These are phyloP conservation scores for Poa pratensis DNA, from an alignment of 176 grass and related monocot genomes.

Conservation along the genomic window DNA sequence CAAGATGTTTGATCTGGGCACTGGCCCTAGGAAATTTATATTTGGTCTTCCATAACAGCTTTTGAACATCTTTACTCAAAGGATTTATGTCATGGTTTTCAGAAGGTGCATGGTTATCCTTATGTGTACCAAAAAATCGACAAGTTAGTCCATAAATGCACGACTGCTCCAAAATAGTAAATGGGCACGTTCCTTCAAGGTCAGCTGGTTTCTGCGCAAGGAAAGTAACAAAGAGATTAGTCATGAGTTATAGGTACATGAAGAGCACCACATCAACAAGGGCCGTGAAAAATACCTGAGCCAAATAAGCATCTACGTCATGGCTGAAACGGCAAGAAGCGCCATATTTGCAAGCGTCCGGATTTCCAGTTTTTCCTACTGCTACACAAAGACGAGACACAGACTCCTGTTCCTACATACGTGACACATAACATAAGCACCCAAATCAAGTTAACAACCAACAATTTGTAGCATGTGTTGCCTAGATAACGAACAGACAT, in stretches of 20 bases:
- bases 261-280: not conserved
- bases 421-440: not conserved
- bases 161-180: slow-evolving; percentile 47
- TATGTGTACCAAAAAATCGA: slow-evolving; percentile 73
- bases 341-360: slow-evolving; percentile 66
- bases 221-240: slow-evolving; percentile 18
- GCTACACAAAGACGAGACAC: slow-evolving; percentile 67
- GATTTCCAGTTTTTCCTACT: slow-evolving; percentile 81
- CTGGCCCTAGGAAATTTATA: slow-evolving; percentile 87
- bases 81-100: slow-evolving; percentile 67
- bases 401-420: slow-evolving; percentile 72
- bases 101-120: slow-evolving; percentile 46
- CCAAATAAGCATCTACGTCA: slow-evolving; percentile 80
- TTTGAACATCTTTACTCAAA: slow-evolving; percentile 85
- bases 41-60: slow-evolving; percentile 90
- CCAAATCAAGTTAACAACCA: slow-evolving; percentile 33
- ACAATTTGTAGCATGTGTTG: not conserved
- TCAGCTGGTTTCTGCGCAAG: slow-evolving; percentile 80
- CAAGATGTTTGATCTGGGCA: slow-evolving; percentile 85
- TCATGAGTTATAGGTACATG: slow-evolving; percentile 26
- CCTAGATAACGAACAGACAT: not conserved
- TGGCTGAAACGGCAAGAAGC: slow-evolving; percentile 85
- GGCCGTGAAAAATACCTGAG: slow-evolving; percentile 58
- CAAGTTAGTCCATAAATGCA: slow-evolving; percentile 91
- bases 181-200: slow-evolving; percentile 84